Evolutionary conservation across 495 filamentous ascomycete species (phyloP).

Genomic region (Penicillium daleae): DNA sequence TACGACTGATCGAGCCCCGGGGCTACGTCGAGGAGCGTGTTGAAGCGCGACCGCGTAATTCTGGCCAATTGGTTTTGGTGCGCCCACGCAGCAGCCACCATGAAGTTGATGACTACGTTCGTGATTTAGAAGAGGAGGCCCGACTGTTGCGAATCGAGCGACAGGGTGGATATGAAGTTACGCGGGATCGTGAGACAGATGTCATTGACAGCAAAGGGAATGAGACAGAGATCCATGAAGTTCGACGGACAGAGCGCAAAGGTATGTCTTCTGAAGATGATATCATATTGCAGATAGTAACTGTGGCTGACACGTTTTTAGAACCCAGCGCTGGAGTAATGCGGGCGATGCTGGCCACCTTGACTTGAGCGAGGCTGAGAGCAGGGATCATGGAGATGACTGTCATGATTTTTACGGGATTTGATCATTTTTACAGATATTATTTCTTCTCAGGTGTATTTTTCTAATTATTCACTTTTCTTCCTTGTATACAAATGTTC

Average conservation of each 20-base stretch:
- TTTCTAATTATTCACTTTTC: slow-evolving; percentile 11
- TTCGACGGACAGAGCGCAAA: slow-evolving; percentile 77
- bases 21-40: slow-evolving; percentile 37
- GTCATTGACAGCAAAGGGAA: slow-evolving; percentile 51
- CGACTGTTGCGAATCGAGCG: slow-evolving; percentile 47
- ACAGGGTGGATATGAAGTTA: slow-evolving; percentile 44
- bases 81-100: slow-evolving; percentile 54
- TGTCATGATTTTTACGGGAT: slow-evolving; percentile 17
- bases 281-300: background rate
- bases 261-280: slow-evolving; percentile 58
- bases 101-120: slow-evolving; percentile 61
- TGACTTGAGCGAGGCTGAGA: slow-evolving; percentile 60
- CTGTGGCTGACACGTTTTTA: slow-evolving; percentile 27
- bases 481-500: slow-evolving; percentile 5
- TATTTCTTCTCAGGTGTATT: slow-evolving; percentile 4
- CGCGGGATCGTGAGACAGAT: slow-evolving; percentile 52
- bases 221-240: slow-evolving; percentile 58
- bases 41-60: slow-evolving; percentile 51
- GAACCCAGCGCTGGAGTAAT: slow-evolving; percentile 64
- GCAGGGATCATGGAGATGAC: slow-evolving; percentile 9
- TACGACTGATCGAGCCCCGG: slow-evolving; percentile 36
- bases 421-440: slow-evolving; percentile 5
- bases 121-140: slow-evolving; percentile 56
- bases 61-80: slow-evolving; percentile 59
- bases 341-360: slow-evolving; percentile 75